Base-by-base conservation (phyloP, 2,329 filamentous ascomycete genomes). In the Sarocladiaceae sp. region DNA sequence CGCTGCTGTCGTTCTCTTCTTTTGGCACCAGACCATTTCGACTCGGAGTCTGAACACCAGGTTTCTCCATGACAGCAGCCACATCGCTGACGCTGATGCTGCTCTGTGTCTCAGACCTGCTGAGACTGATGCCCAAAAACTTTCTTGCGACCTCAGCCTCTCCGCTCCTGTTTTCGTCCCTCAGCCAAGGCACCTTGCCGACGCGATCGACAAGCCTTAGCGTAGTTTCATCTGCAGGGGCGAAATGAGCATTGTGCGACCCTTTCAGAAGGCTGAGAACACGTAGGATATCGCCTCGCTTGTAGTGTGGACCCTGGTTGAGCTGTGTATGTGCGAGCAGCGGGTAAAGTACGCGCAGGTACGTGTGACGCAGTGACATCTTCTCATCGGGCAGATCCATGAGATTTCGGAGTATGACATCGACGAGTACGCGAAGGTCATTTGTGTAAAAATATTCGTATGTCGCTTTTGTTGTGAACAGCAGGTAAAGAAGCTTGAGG, bases 391-490 rank as follows among this genome's bases (percentile, higher is more conserved):
- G 94, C 8, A 99, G 77, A 66, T 99, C 94, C 62, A 97, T 84
- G n/a, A 99, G 77, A 63, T 99, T 99, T 39, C 94, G 88, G 55
- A 99, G 90, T 54, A 99, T 91, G 57, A 99, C 94, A 64, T 99
- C 94, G 44, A 97, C 79, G 15, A 99, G 80, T 4, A 99, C 94
- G 54, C 90, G 88, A 26, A 99, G 77, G 64, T 99, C 94, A 65
- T 99, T 99, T 25, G 91, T 97, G 69, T 97, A 99, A 65, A 99
- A 99, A 70, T 97, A 99, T 71, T 99, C 94, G 67, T 94, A 90
- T 0, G 94, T 99, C 15, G 87, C 82, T 53, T 84, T 84, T 10
- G 90, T 97, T 4, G 92, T 96, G 70, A 99, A 99, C 10, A 99
- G 79, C 31, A 99, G 82, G 69, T 97, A 99, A 25, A 99, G 77